Evolutionary conservation across 129 eudicot species (phyloP), one percentile per base, ranked within the genome.

Genomic region (Helichrysum umbraculigerum): DNA sequence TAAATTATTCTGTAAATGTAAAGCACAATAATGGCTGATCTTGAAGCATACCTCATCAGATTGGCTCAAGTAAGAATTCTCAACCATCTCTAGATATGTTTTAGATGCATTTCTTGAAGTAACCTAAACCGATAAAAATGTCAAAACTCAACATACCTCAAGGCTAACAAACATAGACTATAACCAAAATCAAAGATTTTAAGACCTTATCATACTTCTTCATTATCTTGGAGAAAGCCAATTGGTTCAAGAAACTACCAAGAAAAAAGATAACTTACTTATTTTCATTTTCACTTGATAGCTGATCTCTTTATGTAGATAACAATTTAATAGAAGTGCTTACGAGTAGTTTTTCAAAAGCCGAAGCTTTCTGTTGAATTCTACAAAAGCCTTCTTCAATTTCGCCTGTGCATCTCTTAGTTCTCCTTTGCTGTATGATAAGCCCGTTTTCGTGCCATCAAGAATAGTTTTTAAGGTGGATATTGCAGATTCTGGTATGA

Each of bases 161-260:
- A 6, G 17, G 28, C 30, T 5, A 0, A 21, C 7, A 15, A 52
- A 47, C 9, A 52, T 44, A 39, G 12, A 17, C 52, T 32, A 58
- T 29, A 21, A 57, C 12, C 37, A 58, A 28, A 11, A 56, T 7
- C 9, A 41, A 74, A 33, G 4, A 66, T 34, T 68, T 32, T 15
- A 6, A 62, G 21, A 89, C 96, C 96, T 89, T 89, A 65, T 89
- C 96, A 69, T 87, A 89, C 65, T 89, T 89, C 92, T 89, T 87
- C 92, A 87, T 75, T 76, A 87, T 89, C 86, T 89, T 89, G 72
- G 92, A 87, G 76, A 87, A 78, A 44, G 92, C 96, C 85, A 89
- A 70, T 62, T 78, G 85, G 66, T 89, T 89, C 83, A 87, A 81
- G 83, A 83, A 89, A 82, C 96, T 89, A 80, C 11, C 14, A 70